phyloP scores from a whole-genome alignment of 768 basidiomycete genomes.

The Boletus eberwhitei region DNA sequence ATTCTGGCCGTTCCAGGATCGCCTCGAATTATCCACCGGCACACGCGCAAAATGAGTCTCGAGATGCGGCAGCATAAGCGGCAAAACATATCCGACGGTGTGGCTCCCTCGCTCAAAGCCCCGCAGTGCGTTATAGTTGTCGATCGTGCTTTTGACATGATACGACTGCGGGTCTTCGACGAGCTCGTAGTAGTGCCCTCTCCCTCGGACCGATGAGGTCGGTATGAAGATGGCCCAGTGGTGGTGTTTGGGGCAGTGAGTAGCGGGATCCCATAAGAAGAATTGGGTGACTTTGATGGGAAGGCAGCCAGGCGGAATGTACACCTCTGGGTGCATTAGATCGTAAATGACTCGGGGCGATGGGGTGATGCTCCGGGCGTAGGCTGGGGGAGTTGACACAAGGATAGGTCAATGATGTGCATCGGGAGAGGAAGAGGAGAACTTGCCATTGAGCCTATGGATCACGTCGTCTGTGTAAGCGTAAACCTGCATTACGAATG shows the following conservation, averaged over 20 bases:
- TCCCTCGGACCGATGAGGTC: neutral
- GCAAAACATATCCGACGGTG: constrained; percentile 8
- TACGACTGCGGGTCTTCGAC: neutral
- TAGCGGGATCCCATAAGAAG: neutral
- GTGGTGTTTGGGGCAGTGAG: neutral
- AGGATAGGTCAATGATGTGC: neutral
- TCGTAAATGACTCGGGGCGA: neutral
- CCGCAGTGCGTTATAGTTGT: neutral
- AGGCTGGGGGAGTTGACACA: neutral
- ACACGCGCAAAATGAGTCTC: constrained; percentile 4
- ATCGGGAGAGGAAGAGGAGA: neutral
- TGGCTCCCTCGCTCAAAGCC: constrained; percentile 8
- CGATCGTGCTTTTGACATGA: neutral
- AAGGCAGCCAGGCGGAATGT: neutral
- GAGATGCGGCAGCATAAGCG: neutral
- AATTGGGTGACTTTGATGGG: constrained; percentile 4
- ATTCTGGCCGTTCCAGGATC: neutral
- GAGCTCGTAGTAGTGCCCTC: constrained; percentile 11
- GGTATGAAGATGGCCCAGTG: constrained; percentile 14
- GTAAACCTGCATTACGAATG: neutral
- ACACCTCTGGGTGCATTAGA: constrained; percentile 1
- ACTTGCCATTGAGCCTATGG: neutral
- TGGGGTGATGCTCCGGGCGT: neutral
- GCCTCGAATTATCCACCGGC: neutral
- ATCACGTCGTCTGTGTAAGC: constrained; percentile 3